Evolutionary conservation across 1,139 yeast species (phyloP).

Genomic region (Protomyces gravidus): DNA sequence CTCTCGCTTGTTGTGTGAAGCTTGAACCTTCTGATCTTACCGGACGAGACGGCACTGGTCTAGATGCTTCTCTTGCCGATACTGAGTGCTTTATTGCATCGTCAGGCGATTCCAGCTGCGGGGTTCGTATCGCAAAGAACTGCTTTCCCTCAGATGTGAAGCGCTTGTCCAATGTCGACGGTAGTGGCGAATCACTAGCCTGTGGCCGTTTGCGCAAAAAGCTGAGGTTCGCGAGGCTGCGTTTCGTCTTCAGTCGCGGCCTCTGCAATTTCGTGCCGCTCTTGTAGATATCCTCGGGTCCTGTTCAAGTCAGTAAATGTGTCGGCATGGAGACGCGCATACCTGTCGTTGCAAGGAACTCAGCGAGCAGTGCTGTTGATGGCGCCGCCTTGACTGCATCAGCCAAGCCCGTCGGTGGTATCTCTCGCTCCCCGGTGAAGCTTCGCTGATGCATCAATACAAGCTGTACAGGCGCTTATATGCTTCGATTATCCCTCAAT

Average conservation of each 20-base stretch:
- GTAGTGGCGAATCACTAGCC: background rate
- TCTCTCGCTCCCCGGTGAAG: too few relatives aligned
- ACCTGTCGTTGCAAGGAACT: background rate
- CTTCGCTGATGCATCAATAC: too few relatives aligned
- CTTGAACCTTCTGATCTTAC: background rate
- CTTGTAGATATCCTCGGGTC: background rate
- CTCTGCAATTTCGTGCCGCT: background rate
- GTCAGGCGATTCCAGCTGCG: background rate
- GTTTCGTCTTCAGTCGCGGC: background rate
- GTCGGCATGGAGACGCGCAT: background rate
- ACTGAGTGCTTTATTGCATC: too few relatives aligned
- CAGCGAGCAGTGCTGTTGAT: background rate
- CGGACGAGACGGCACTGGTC: background rate
- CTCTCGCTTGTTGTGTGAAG: background rate
- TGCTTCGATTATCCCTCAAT: too few relatives aligned
- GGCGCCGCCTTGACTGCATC: background rate
- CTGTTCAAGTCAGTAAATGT: background rate
- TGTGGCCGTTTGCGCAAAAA: background rate
- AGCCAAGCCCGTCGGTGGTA: background rate
- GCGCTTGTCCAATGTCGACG: background rate
- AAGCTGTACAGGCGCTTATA: too few relatives aligned
- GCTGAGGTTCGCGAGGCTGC: background rate
- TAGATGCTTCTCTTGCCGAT: background rate
- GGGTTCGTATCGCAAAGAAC: background rate
- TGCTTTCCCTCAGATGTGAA: background rate